These are phyloP conservation scores for Sugiyamaella mastotermitis DNA, from an alignment of 805 yeast species.

Conservation along the genomic window DNA sequence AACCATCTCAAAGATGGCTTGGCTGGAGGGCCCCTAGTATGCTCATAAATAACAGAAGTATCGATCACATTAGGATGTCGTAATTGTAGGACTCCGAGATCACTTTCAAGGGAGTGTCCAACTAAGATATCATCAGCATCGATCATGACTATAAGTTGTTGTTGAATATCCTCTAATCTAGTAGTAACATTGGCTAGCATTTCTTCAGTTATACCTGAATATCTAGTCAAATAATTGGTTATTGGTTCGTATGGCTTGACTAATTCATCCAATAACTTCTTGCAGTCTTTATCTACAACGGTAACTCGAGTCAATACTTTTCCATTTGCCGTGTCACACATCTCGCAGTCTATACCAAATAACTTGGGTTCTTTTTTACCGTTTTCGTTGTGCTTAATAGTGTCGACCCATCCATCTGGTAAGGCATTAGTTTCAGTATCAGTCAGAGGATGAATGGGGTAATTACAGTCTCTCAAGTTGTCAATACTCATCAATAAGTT, in stretches of 20 bases:
- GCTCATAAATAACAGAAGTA: conserved; percentile 68
- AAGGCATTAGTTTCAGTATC: not conserved
- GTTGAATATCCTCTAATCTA: conserved; percentile 62
- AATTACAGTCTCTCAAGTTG: conserved; percentile 44
- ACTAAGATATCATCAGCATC: conserved; percentile 58
- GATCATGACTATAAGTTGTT: conserved; percentile 42
- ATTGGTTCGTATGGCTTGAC: conserved; percentile 76
- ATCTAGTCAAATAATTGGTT: conserved; percentile 73
- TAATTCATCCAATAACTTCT: conserved; percentile 56
- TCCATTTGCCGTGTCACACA: conserved; percentile 63
- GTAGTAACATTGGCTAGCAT: conserved; percentile 56
- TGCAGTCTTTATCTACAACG: conserved; percentile 54
- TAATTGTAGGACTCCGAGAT: conserved; percentile 61
- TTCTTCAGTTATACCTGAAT: conserved; percentile 82
- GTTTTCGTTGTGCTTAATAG: conserved; percentile 37
- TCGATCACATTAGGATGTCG: conserved; percentile 75
- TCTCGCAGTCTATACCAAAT: conserved; percentile 90
- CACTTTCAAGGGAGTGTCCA: conserved; percentile 89
- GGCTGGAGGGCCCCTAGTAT: conserved; percentile 74
- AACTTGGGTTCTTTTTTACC: conserved; percentile 53
- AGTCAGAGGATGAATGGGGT: conserved; percentile 53
- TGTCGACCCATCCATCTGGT: conserved; percentile 43
- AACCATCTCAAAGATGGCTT: conserved; percentile 74
- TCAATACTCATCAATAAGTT: conserved; percentile 49
- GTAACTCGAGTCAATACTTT: conserved; percentile 66